Evolutionary conservation across 2,329 filamentous ascomycete genomes (phyloP).

Genomic region (Scleromitrula shiraiana): DNA sequence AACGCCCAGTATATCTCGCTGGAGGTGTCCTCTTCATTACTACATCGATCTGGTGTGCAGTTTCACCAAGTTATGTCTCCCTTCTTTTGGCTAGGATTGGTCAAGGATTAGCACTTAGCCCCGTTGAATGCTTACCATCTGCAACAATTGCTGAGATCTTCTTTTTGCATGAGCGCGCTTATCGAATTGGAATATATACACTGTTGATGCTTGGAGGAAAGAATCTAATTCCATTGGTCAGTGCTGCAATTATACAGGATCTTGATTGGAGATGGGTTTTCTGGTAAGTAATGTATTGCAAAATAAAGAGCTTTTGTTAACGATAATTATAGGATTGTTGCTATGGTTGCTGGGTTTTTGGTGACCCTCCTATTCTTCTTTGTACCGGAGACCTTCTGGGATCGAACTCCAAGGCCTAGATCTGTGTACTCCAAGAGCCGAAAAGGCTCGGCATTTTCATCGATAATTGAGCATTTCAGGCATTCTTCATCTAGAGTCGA

Average conservation of each 20-base stretch:
- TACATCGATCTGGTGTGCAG: constrained; percentile 75
- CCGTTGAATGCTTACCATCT: constrained; percentile 85
- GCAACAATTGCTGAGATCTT: constrained; percentile 95
- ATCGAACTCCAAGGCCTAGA: constrained; percentile 56
- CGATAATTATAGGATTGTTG: constrained; percentile 56
- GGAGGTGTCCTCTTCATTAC: constrained; percentile 70
- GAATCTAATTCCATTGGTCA: constrained; percentile 81
- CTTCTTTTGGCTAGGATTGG: constrained; percentile 76
- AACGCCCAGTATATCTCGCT: constrained; percentile 79
- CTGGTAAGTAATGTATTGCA: constrained; percentile 47
- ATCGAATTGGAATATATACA: constrained; percentile 88
- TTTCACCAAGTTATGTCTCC: constrained; percentile 73
- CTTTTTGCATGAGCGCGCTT: constrained; percentile 89
- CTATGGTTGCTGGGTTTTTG: constrained; percentile 68
- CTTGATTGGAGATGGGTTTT: constrained; percentile 88
- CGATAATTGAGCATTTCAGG: constrained; percentile 15
- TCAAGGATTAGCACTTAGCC: constrained; percentile 80
- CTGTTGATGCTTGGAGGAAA: constrained; percentile 82
- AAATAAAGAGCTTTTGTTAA: neutral
- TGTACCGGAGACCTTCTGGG: constrained; percentile 94
- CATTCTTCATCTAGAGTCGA: constrained; percentile 4
- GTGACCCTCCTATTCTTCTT: constrained; percentile 74
- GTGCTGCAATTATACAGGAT: constrained; percentile 71
- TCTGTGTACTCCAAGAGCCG: constrained; percentile 6
- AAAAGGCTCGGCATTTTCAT: constrained; percentile 11